These are phyloP conservation scores for Mikania micrantha DNA, from an alignment of 129 eudicot species.

Conservation along the genomic window DNA sequence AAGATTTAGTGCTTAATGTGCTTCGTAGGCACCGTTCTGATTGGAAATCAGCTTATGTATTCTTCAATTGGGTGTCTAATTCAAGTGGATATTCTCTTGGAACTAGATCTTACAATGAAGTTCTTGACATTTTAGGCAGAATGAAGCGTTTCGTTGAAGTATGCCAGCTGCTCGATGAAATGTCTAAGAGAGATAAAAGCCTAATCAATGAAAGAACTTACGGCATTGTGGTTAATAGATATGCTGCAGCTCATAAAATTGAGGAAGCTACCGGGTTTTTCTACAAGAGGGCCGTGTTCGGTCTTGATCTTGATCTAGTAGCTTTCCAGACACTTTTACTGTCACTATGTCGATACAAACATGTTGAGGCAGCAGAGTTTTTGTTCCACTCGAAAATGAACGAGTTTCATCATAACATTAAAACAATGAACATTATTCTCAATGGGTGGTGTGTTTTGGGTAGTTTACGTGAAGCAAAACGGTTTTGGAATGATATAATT, in stretches of 20 bases:
- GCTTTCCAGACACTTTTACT: slow-evolving; percentile 74
- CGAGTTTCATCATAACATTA: slow-evolving; percentile 48
- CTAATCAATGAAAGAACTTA: slow-evolving; percentile 54
- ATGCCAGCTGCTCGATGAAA: slow-evolving; percentile 75
- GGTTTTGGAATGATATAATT: slow-evolving; percentile 78
- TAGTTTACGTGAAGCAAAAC: slow-evolving; percentile 59
- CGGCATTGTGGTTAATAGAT: slow-evolving; percentile 51
- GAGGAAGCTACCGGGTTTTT: slow-evolving; percentile 60
- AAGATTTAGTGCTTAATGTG: slow-evolving; percentile 58
- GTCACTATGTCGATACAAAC: slow-evolving; percentile 75
- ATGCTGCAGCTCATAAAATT: slow-evolving; percentile 63
- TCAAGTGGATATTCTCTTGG: slow-evolving; percentile 39
- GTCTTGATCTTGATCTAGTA: slow-evolving; percentile 46
- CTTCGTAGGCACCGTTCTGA: slow-evolving; percentile 69
- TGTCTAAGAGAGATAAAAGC: slow-evolving; percentile 44
- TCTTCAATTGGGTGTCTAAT: slow-evolving; percentile 64
- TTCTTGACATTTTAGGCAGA: slow-evolving; percentile 64
- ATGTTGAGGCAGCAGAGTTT: slow-evolving; percentile 77
- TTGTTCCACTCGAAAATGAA: slow-evolving; percentile 45
- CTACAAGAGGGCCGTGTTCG: slow-evolving; percentile 48
- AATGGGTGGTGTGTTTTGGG: slow-evolving; percentile 88
- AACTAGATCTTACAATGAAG: slow-evolving; percentile 47
- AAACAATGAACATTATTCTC: slow-evolving; percentile 72
- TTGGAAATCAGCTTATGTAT: slow-evolving; percentile 61
- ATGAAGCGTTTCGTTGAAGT: slow-evolving; percentile 49